Conservation (phyloP, 192 early-diverging fungal species). For the Entomortierella lignicola region DNA sequence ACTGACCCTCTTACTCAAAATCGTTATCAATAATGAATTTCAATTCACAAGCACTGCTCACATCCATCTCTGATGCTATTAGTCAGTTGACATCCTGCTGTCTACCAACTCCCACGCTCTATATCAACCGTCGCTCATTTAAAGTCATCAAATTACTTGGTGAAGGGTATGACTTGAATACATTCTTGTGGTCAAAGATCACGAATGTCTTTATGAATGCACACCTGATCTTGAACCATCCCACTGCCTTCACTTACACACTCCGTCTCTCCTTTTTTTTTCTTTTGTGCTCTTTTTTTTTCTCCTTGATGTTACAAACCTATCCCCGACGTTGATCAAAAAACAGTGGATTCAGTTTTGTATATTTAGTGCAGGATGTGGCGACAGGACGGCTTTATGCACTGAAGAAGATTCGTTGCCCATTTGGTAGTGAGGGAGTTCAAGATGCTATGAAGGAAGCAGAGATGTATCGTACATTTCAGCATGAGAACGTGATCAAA, state of each 20-base stretch:
- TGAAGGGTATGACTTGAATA: slow-evolving; percentile 62
- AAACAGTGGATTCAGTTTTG: slow-evolving; percentile 79
- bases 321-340: background rate
- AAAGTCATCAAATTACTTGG: slow-evolving; percentile 70
- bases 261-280: background rate
- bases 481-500: slow-evolving; percentile 73
- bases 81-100: slow-evolving; percentile 55
- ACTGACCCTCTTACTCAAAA: background rate
- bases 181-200: too few relatives aligned
- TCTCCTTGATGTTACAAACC: background rate
- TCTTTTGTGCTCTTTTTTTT: background rate
- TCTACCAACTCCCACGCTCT: slow-evolving; percentile 62
- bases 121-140: slow-evolving; percentile 70
- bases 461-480: slow-evolving; percentile 73
- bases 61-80: slow-evolving; percentile 54
- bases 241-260: background rate
- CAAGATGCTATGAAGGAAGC: slow-evolving; percentile 75
- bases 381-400: slow-evolving; percentile 63
- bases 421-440: slow-evolving; percentile 66
- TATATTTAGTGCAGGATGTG: slow-evolving; percentile 70
- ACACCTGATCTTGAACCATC: background rate
- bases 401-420: slow-evolving; percentile 76
- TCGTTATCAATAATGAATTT: slow-evolving; percentile 21
- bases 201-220: too few relatives aligned
- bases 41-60: slow-evolving; percentile 44